Percentiles rank a stretch among this genome's conserved stretches.
These are phyloP conservation scores for Ganoderma resinaceum DNA, from an alignment of 1,284 basidiomycete species.

Conservation along the genomic window DNA sequence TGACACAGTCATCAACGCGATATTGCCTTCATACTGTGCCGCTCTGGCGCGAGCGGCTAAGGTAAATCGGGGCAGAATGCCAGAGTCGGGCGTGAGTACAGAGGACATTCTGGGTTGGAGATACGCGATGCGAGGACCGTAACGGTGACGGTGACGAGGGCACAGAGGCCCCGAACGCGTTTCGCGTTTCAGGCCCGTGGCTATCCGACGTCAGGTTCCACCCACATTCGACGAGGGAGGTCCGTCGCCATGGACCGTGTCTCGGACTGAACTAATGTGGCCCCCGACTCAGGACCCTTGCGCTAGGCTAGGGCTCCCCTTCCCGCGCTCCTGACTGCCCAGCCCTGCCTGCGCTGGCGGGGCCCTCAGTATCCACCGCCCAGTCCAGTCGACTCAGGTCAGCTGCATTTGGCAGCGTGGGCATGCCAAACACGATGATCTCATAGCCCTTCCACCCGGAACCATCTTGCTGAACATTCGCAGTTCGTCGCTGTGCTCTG, in stretches of 20 bases:
- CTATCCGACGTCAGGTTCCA: conserved; percentile 10
- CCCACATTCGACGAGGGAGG: conserved; percentile 23
- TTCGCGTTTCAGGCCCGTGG: conserved; percentile 33
- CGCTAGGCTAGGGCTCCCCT: not conserved
- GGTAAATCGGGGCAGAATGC: conserved; percentile 5
- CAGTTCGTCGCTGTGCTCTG: not conserved
- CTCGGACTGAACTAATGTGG: not conserved
- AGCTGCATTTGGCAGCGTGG: not conserved
- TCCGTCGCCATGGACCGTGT: conserved; percentile 9
- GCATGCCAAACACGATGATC: conserved; percentile 23
- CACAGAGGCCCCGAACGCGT: conserved; percentile 24
- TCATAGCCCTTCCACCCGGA: conserved; percentile 18
- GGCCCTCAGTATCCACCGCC: not conserved
- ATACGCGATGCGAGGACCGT: conserved; percentile 4
- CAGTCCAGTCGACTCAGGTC: not conserved
- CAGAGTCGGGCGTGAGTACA: conserved; percentile 6
- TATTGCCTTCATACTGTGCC: conserved; percentile 9
- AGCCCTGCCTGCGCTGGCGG: not conserved
- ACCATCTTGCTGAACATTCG: not conserved
- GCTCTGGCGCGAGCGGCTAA: conserved; percentile 1
- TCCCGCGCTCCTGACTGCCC: conserved; percentile 2
- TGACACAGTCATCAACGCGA: conserved; percentile 12
- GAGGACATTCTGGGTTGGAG: not conserved
- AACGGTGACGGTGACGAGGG: conserved; percentile 8
- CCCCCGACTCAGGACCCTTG: not conserved